phyloP scores from a whole-genome alignment of 805 yeast genomes.

The Zygosaccharomyces lentus region DNA sequence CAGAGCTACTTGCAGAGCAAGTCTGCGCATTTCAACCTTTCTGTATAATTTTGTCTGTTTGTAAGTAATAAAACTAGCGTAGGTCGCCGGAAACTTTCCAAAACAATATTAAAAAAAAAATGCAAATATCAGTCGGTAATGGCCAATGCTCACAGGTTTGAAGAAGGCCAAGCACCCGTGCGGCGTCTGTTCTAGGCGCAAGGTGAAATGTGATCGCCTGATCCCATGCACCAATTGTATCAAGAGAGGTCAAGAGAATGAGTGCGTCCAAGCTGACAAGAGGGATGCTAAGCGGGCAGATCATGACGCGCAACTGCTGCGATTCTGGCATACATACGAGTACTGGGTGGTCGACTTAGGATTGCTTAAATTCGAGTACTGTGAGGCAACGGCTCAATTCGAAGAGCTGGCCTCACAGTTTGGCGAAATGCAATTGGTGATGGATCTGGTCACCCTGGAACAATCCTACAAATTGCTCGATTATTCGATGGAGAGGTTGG shows the following conservation, averaged over 20 bases:
- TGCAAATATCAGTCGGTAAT: no score
- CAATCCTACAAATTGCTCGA: constrained; percentile 26
- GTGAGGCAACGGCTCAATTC: constrained; percentile 6
- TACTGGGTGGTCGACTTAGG: constrained; percentile 28
- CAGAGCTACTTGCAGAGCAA: constrained; percentile 67
- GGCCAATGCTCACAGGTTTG: constrained; percentile 6
- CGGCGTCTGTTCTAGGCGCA: constrained; percentile 27
- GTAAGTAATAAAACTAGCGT: not conserved
- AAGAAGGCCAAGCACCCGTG: constrained; percentile 25
- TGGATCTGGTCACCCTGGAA: constrained; percentile 16
- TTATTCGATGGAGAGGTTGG: constrained; percentile 31
- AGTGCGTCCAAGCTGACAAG: constrained; percentile 18
- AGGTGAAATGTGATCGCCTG: constrained; percentile 34
- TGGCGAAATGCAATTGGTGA: constrained; percentile 16
- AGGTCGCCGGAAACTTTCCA: not conserved
- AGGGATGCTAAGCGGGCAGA: not conserved
- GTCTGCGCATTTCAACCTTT: constrained; percentile 54
- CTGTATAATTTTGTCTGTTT: not conserved
- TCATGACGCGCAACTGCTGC: constrained; percentile 8
- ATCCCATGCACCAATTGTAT: constrained; percentile 34
- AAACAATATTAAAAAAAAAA: not conserved
- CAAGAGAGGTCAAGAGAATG: constrained; percentile 26
- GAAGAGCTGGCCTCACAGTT: constrained; percentile 7
- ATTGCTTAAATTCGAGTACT: constrained; percentile 17
- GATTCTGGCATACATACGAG: constrained; percentile 30